Evolutionary conservation across 2,329 filamentous ascomycete genomes (phyloP).

Genomic region (Aspergillus puulaauensis): DNA sequence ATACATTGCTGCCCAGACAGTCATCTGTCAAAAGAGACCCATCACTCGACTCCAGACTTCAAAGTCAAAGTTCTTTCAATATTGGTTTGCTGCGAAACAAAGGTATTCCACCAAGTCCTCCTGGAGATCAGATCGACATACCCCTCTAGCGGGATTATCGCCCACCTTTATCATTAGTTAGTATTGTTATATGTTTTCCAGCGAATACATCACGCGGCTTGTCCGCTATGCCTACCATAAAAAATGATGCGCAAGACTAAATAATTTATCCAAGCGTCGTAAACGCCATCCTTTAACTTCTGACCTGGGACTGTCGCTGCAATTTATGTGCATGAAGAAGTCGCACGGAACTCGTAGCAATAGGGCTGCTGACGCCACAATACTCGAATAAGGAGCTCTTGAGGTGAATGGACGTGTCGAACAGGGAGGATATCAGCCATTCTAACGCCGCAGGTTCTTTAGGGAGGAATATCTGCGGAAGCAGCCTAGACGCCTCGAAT

Average conservation of each 20-base stretch:
- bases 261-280: not conserved
- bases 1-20: not conserved
- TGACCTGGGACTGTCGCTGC: not conserved
- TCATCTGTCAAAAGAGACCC: not conserved
- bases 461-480: not conserved
- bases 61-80: no score
- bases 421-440: not conserved
- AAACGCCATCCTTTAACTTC: not conserved
- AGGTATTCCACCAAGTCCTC: not conserved
- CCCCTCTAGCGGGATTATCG: not conserved
- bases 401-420: not conserved
- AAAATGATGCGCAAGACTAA: not conserved
- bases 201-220: not conserved
- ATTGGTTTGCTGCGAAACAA: no score
- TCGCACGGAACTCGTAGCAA: not conserved
- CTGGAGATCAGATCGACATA: not conserved
- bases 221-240: not conserved
- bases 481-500: not conserved
- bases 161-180: not conserved
- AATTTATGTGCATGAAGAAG: not conserved
- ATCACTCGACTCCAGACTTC: not conserved
- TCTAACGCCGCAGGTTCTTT: not conserved
- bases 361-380: no score
- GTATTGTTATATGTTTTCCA: not conserved
- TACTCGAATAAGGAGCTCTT: not conserved